Evolutionary conservation across 148 eudicot genomes (phyloP), one percentile per base, ranked within the genome.

Genomic region (Chenopodium berlandieri): DNA sequence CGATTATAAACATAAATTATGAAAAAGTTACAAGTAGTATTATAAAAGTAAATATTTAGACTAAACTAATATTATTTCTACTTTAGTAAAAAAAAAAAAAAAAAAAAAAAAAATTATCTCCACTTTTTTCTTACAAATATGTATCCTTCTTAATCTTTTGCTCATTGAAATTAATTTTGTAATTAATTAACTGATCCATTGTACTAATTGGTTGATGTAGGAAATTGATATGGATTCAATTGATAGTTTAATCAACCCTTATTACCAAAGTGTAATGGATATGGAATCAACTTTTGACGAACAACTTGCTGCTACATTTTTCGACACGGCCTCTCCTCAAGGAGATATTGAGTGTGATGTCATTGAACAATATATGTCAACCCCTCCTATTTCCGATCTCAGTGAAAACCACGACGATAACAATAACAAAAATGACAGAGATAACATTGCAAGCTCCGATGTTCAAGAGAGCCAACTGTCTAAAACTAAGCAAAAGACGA

Each of bases 201-300:
- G 44, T 40, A 40, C 5, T 6, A 40, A 25, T 27, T 30, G 30
- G 4, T 31, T 67, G 71, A 30, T 27, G 40, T 31, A 67, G 23
- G 78, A 75, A 16, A 58, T 19, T 66, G 47, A 56, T 75, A n/a
- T 31, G 32, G 66, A 17, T 56, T 8, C 47, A 23, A 19, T 67
- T 27, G 11, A 34, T 11, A 67, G 7, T 27, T 67, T 37, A 54
- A 32, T 11, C 40, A 0, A 52, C 11, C 22, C 32, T 50, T 37
- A 60, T 19, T 30, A 76, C 1, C 48, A 30, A 40, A 77, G 31
- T 34, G 69, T 9, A 77, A 44, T 12, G n/a, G 44, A 6, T 40
- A 77, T 63, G 71, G 71, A 77, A 77, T 52, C 2, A 63, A 3
- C 9, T 20, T 63, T 77, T 63, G 79, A 77, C n/a, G 79, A 77